Evolutionary conservation across 139 green algal species (phyloP).

Genomic region (Coelastrella sp.): DNA sequence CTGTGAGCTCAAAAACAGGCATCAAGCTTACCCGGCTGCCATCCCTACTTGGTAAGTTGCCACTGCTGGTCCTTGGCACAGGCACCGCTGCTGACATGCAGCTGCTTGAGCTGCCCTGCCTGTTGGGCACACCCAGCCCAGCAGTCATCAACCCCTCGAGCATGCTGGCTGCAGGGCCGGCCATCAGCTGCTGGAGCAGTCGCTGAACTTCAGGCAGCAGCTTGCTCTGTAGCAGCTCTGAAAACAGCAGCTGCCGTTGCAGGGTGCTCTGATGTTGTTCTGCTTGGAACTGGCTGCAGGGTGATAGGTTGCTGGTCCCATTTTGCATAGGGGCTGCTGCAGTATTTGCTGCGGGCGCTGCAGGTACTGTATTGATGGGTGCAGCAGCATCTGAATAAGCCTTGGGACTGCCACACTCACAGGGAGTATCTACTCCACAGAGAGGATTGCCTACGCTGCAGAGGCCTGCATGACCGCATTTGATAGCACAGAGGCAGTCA

Average conservation of each 20-base stretch:
- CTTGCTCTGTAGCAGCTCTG: conserved; percentile 32
- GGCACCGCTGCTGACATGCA: not conserved
- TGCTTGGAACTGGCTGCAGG: not conserved
- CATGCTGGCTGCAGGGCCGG: not conserved
- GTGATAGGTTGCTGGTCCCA: not conserved
- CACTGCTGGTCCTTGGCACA: not conserved
- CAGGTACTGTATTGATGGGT: not conserved
- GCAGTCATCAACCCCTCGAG: not conserved
- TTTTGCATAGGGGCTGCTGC: not conserved
- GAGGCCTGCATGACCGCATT: not conserved
- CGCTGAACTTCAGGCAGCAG: conserved; percentile 34
- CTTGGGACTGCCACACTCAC: conserved; percentile 19
- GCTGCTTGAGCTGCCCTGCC: not conserved
- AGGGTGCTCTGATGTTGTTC: not conserved
- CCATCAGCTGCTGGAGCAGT: conserved; percentile 26
- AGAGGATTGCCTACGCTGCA: not conserved
- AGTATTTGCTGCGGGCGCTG: not conserved
- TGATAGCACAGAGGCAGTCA: conserved; percentile 31
- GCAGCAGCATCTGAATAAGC: conserved; percentile 13
- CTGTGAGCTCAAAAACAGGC: not conserved
- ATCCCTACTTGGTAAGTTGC: not conserved
- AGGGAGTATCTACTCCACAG: not conserved
- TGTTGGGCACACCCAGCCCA: not conserved
- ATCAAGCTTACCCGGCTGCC: not conserved
- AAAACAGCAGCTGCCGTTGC: conserved; percentile 26